Conservation (phyloP, 2,329 filamentous ascomycete species). For the Pseudogymnoascus pannorum region DNA sequence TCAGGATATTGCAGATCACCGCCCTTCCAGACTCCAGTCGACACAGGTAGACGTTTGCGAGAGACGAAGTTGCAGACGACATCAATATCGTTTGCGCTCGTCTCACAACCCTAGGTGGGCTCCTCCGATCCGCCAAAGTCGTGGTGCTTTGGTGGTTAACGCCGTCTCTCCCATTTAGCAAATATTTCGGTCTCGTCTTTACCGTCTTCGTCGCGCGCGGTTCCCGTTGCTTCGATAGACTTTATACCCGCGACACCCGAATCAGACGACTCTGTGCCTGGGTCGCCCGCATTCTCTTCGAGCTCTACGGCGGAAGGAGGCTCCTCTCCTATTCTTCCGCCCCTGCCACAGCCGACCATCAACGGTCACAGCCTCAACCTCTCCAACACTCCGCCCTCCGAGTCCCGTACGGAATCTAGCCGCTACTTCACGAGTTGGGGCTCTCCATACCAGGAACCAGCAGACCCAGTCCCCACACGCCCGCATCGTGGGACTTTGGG, state of each 20-base stretch:
- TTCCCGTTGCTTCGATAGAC: slow-evolving; percentile 57
- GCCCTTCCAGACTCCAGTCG: slow-evolving; percentile 10
- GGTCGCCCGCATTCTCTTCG: slow-evolving; percentile 53
- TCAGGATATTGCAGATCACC: slow-evolving; percentile 6
- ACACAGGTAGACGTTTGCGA: slow-evolving; percentile 13
- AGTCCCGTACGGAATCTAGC: slow-evolving; percentile 28
- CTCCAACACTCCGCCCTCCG: slow-evolving; percentile 43
- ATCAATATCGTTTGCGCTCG: slow-evolving; percentile 53
- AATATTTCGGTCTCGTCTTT: slow-evolving; percentile 29
- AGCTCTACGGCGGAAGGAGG: slow-evolving; percentile 53
- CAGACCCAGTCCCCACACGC: slow-evolving; percentile 40
- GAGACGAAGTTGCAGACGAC: slow-evolving; percentile 52
- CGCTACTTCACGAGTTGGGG: slow-evolving; percentile 74
- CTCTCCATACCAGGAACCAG: slow-evolving; percentile 71
- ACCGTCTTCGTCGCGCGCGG: slow-evolving; percentile 40
- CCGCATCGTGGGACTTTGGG: slow-evolving; percentile 43
- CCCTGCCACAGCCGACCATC: slow-evolving; percentile 49
- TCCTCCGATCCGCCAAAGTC: slow-evolving; percentile 9
- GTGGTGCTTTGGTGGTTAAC: neutral
- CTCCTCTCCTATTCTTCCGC: slow-evolving; percentile 51
- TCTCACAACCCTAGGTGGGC: slow-evolving; percentile 47
- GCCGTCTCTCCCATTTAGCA: slow-evolving; percentile 16
- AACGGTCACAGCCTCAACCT: slow-evolving; percentile 48
- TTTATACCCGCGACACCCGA: slow-evolving; percentile 27
- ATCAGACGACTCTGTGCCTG: slow-evolving; percentile 21